Evolutionary conservation across 176 grass and related monocot species (phyloP).

Genomic region (Cenchrus purpureus): DNA sequence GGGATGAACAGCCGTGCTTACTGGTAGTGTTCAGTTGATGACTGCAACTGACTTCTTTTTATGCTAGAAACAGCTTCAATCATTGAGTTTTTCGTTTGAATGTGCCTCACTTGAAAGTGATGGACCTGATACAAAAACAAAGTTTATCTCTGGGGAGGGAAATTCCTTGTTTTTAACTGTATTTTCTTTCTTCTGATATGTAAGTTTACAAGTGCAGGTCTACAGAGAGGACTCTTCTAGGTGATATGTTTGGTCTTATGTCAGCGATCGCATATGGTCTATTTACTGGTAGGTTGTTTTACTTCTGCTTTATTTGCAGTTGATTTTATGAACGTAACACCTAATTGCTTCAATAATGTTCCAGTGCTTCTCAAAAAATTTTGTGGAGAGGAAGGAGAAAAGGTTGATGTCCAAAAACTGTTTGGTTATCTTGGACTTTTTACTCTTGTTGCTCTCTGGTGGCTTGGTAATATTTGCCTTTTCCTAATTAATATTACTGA

Average conservation of each 20-base stretch:
- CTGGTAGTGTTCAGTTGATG: slow-evolving; percentile 1
- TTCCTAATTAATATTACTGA: slow-evolving; percentile 12
- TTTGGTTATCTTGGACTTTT: slow-evolving; percentile 96
- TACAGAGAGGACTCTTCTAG: slow-evolving; percentile 77
- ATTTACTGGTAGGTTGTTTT: slow-evolving; percentile 72
- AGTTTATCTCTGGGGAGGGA: not conserved
- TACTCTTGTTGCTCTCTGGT: slow-evolving; percentile 85
- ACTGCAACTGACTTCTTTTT: slow-evolving; percentile 14
- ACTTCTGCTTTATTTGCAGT: not conserved
- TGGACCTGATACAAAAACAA: not conserved
- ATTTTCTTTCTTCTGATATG: slow-evolving; percentile 24
- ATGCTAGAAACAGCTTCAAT: not conserved
- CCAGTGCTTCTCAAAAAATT: slow-evolving; percentile 96
- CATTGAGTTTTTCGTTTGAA: not conserved
- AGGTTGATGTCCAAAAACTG: slow-evolving; percentile 87
- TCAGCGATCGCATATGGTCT: slow-evolving; percentile 87
- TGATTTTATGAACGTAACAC: not conserved
- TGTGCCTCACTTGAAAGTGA: not conserved
- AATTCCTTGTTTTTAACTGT: not conserved
- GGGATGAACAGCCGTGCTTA: not conserved
- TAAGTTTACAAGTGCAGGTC: slow-evolving; percentile 53
- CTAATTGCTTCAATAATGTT: slow-evolving; percentile 46
- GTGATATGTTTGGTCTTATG: slow-evolving; percentile 93
- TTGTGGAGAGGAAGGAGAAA: slow-evolving; percentile 93
- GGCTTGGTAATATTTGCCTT: slow-evolving; percentile 66